Conservation (phyloP, 257 asterid species). For the Solanum piurae region DNA sequence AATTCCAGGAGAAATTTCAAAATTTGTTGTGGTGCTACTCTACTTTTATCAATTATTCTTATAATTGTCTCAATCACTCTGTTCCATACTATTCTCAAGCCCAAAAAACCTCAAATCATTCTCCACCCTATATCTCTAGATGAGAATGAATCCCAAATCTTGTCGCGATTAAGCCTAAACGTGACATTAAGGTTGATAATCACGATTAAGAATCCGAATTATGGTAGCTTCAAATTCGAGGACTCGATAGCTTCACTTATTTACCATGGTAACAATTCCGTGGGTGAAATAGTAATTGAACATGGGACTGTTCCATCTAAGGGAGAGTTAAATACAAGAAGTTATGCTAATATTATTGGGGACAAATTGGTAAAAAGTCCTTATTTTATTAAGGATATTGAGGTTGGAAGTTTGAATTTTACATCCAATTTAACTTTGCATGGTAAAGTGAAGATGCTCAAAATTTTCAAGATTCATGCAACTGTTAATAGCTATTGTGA, state of each 20-base stretch:
- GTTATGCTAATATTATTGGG: constrained; percentile 1
- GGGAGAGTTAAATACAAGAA: constrained; percentile 3
- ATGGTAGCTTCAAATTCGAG: constrained; percentile 3
- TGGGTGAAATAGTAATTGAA: constrained; percentile 5
- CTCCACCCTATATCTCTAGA: constrained; percentile 2
- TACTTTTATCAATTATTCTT: background rate
- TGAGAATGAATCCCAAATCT: background rate
- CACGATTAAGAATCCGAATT: constrained; percentile 10
- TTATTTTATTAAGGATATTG: constrained; percentile 5
- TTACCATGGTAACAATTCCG: background rate
- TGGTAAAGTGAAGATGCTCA: constrained; percentile 9
- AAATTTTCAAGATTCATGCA: constrained; percentile 8
- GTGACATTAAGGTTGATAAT: constrained; percentile 3
- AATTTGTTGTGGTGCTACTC: background rate
- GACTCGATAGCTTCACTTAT: background rate
- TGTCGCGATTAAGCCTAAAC: background rate
- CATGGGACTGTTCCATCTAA: constrained; percentile 11
- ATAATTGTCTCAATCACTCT: background rate
- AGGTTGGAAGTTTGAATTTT: constrained; percentile 1
- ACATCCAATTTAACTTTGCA: constrained; percentile 6
- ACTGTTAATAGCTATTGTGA: constrained; percentile 5
- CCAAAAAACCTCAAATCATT: constrained; percentile 9
- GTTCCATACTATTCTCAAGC: constrained; percentile 4
- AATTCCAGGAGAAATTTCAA: background rate
- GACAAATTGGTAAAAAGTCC: constrained; percentile 5